phyloP scores from a whole-genome alignment of 495 filamentous ascomycete species.

The Trichocladium antarcticum region DNA sequence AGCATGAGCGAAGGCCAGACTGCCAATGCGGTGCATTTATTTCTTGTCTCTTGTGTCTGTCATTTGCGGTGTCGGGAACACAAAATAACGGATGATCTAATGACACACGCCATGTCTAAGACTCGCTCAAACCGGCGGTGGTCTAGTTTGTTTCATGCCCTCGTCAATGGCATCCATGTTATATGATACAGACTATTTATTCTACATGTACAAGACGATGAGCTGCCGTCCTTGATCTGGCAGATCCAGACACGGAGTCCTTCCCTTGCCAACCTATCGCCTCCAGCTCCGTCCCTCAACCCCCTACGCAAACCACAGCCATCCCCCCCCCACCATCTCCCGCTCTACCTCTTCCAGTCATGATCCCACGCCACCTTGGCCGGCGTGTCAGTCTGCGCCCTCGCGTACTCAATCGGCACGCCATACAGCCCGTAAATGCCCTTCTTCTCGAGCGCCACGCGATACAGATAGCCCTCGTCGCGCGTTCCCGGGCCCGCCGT shows the following conservation, averaged over 20 bases:
- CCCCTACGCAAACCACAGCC: neutral
- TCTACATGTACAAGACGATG: neutral
- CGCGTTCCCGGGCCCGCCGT: conserved; percentile 46
- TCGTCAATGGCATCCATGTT: neutral
- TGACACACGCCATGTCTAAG: neutral
- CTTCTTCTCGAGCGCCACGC: conserved; percentile 76
- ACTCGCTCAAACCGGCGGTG: no score
- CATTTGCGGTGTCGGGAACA: neutral
- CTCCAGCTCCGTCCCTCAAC: neutral
- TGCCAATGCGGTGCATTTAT: neutral
- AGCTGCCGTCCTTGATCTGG: neutral
- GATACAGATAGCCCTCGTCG: conserved; percentile 68
- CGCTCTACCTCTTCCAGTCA: conserved; percentile 42
- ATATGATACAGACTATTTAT: neutral
- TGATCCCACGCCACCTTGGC: conserved; percentile 67
- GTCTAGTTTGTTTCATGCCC: neutral
- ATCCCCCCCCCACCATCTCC: neutral
- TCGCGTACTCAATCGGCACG: conserved; percentile 80
- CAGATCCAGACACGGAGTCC: neutral
- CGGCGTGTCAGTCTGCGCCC: conserved; percentile 70
- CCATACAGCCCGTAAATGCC: conserved; percentile 52
- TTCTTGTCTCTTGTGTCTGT: neutral
- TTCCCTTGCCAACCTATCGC: neutral
- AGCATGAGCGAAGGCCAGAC: neutral
- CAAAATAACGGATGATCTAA: neutral